Evolutionary conservation across 2,329 filamentous ascomycete genomes (phyloP), one percentile per base, ranked within the genome.

Genomic region (Bipolaris sorokiniana): DNA sequence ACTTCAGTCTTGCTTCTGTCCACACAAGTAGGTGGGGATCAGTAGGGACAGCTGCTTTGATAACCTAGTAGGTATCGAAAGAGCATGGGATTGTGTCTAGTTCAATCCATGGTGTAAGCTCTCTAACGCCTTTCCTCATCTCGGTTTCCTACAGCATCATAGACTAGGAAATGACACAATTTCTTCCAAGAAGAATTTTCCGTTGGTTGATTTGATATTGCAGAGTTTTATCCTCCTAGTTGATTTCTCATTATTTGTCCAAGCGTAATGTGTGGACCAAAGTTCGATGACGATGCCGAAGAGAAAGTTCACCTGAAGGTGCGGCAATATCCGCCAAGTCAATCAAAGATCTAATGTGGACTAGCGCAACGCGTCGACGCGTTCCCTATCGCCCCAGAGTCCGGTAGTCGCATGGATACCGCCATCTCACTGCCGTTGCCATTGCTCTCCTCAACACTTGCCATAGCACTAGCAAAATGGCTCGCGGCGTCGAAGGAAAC

Each of bases 401-500:
- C 20, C 16, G 44, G 49, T 34, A 23, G 34, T 23, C 16, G 15
- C 42, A 47, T 57, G 37, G n/a, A 41, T 40, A 15, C n/a, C 33
- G 31, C 37, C n/a, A 22, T n/a, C 40, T 42, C 40, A 23, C n/a
- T 42, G 22, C 22, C 40, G 11, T 45, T 40, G 31, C 38, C 50
- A 16, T 10, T 28, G 41, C 18, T 40, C 48, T 34, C 15, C 26
- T 16, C 3, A 37, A 18, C 44, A 33, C 22, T 20, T 11, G 15
- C 22, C 34, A 45, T 26, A 51, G 16, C 13, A 46, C 41, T 11
- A 37, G 9, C 45, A 54, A 9, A 31, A 81, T 81, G 79, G 78
- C 74, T 44, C 75, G 79, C 46, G 78, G 79, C 16, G 76, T 80
- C 40, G 79, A 81, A 66, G 79, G 78, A 18, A 80, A 80, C 67